Percentiles rank a stretch among this genome's conserved stretches.
phyloP scores from a whole-genome alignment of 768 basidiomycete genomes.

The Pleurotus tuoliensis region DNA sequence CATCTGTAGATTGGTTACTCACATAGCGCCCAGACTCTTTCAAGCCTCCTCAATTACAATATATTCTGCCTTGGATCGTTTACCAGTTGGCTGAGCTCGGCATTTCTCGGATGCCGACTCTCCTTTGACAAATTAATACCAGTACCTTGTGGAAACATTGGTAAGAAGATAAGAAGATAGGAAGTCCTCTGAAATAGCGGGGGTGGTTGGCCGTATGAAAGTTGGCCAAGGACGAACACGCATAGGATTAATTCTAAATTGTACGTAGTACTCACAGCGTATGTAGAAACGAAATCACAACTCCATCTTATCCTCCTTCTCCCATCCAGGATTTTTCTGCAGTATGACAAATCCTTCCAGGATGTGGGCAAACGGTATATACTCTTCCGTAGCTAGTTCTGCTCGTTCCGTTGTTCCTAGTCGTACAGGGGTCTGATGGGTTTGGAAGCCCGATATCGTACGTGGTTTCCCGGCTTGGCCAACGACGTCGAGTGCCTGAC shows the following conservation, averaged over 20 bases:
- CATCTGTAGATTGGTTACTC: too few species aligned
- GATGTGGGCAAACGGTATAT: slow-evolving; percentile 83
- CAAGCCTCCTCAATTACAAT: too few species aligned
- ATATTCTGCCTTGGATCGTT: too few species aligned
- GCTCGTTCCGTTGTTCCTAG: slow-evolving; percentile 92
- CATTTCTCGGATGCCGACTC: too few species aligned
- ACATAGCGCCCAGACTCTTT: too few species aligned
- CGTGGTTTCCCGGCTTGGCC: slow-evolving; percentile 97
- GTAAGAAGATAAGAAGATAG: not conserved
- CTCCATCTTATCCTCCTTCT: slow-evolving; percentile 84
- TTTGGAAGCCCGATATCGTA: slow-evolving; percentile 97
- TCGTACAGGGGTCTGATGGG: slow-evolving; percentile 94
- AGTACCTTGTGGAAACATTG: not conserved
- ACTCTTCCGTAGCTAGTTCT: slow-evolving; percentile 97
- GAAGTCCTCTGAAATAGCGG: not conserved
- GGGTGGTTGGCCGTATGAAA: too few species aligned
- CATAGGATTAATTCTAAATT: slow-evolving; percentile 5
- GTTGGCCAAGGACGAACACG: too few species aligned
- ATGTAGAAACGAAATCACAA: slow-evolving; percentile 33
- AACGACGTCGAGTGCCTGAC: slow-evolving; percentile 94
- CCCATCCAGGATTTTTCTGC: slow-evolving; percentile 89
- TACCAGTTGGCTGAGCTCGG: too few species aligned
- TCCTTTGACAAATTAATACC: too few species aligned
- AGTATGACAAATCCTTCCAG: slow-evolving; percentile 92
- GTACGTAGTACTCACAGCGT: slow-evolving; percentile 2